phyloP scores from a whole-genome alignment of 1,139 yeast genomes.

The Yamadazyma spencermartinsiae region DNA sequence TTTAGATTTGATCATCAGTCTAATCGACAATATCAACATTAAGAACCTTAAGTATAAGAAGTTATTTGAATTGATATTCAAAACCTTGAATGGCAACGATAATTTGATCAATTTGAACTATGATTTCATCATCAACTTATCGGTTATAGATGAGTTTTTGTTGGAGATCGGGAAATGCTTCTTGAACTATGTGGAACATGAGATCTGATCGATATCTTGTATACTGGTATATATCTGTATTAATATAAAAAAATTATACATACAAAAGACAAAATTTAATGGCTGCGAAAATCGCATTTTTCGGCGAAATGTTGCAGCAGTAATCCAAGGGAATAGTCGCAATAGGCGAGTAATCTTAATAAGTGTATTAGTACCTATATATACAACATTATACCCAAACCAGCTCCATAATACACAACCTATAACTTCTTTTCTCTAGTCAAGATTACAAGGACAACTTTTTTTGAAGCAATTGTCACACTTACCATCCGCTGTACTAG shows the following conservation, averaged over 20 bases:
- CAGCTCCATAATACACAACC: conserved; percentile 4
- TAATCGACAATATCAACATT: conserved; percentile 40
- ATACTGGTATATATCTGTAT: neutral
- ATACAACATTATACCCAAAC: neutral
- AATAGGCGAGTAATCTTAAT: too few species aligned
- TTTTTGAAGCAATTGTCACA: conserved; percentile 42
- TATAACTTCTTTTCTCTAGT: conserved; percentile 8
- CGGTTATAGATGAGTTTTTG: conserved; percentile 22
- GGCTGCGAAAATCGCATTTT: too few species aligned
- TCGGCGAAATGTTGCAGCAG: too few species aligned
- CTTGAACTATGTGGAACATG: conserved; percentile 15
- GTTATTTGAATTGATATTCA: conserved; percentile 42
- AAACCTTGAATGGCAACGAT: conserved; percentile 27
- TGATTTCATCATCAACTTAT: conserved; percentile 36
- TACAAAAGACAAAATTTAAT: too few species aligned
- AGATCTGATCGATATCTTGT: neutral
- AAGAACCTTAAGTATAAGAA: conserved; percentile 41
- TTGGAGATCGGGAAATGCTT: conserved; percentile 27
- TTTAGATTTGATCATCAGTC: conserved; percentile 25
- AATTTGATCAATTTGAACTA: conserved; percentile 38
- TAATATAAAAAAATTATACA: too few species aligned
- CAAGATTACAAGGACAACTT: conserved; percentile 35
- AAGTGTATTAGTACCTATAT: neutral
- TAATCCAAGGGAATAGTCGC: too few species aligned
- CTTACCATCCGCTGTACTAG: conserved; percentile 25